Evolutionary conservation across 345 rosid species (phyloP).

Genomic region (Eucalyptus marginata): DNA sequence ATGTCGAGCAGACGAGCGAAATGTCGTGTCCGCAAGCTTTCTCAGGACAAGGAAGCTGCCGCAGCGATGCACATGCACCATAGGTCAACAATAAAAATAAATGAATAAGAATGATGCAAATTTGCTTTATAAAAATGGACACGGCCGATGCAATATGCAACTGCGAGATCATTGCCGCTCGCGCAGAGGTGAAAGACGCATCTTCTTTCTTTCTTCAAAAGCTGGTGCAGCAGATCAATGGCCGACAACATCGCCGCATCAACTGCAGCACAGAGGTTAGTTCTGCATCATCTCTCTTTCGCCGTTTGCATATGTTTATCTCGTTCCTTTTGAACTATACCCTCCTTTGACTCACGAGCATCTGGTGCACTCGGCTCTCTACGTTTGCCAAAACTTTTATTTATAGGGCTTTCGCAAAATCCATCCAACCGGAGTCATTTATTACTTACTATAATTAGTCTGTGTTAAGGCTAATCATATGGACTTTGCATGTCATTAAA

Average conservation of each 20-base stretch:
- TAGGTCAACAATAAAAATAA: background rate
- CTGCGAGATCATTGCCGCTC: background rate
- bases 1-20: background rate
- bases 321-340: background rate
- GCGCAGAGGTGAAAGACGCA: background rate
- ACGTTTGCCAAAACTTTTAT: background rate
- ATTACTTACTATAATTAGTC: background rate
- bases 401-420: background rate
- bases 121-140: background rate
- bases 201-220: accelerated
- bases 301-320: background rate
- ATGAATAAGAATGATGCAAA: background rate
- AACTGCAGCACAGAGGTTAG: accelerated
- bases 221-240: background rate
- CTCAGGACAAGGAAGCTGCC: background rate
- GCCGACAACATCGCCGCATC: accelerated
- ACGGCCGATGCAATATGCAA: background rate
- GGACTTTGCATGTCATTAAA: background rate
- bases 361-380: background rate
- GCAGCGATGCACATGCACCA: background rate
- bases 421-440: background rate
- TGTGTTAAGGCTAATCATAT: background rate
- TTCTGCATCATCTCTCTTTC: background rate
- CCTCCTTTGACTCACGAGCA: background rate
- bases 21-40: background rate